Conservation (phyloP, 2,329 filamentous ascomycete species). For the Claviceps maximensis region DNA sequence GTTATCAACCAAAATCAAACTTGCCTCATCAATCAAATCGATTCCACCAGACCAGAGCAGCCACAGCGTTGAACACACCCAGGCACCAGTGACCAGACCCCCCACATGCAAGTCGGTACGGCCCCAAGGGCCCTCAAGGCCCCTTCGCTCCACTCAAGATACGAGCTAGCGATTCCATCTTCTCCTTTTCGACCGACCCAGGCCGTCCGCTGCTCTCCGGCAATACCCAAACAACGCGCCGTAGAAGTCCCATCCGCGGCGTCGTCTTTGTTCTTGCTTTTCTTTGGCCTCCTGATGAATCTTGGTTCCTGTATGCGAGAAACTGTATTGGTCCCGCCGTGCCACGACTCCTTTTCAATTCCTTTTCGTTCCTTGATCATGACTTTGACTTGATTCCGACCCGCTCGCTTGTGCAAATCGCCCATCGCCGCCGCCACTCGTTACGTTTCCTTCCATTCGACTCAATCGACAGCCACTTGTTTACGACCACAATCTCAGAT, state of each 20-base stretch:
- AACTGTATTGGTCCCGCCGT: neutral
- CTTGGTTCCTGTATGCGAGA: neutral
- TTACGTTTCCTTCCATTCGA: neutral
- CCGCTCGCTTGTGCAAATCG: neutral
- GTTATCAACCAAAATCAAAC: too few species aligned
- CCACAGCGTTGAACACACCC: too few species aligned
- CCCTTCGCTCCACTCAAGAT: neutral
- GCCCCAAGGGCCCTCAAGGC: neutral
- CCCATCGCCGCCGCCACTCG: neutral
- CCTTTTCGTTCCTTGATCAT: neutral
- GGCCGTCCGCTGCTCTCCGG: neutral
- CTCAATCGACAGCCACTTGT: neutral
- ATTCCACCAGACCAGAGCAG: neutral
- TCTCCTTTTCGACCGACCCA: constrained; percentile 2
- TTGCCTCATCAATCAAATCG: too few species aligned
- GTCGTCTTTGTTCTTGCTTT: neutral
- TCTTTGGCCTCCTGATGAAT: neutral
- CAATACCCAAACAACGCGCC: neutral
- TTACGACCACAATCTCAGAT: neutral
- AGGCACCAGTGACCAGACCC: neutral
- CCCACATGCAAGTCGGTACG: neutral
- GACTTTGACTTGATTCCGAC: neutral
- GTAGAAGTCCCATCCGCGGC: neutral
- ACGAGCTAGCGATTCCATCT: constrained; percentile 1
- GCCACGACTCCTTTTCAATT: neutral